These are phyloP conservation scores for Diutina mesorugosa DNA, from an alignment of 1,139 yeast species.

Conservation along the genomic window DNA sequence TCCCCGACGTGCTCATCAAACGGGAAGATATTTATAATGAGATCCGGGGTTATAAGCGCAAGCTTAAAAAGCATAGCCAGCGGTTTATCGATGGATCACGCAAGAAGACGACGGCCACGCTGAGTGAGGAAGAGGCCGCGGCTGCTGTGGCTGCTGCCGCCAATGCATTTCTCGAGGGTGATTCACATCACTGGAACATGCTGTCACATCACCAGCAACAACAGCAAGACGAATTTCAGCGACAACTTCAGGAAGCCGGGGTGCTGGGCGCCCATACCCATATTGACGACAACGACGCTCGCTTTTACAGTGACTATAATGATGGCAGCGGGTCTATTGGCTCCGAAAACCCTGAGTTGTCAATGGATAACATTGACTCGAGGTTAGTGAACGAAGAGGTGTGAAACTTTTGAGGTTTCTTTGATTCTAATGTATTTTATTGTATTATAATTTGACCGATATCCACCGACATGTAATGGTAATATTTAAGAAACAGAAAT, in stretches of 20 bases:
- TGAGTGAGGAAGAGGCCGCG: conserved; percentile 16
- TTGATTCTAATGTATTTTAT: background rate
- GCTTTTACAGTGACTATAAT: background rate
- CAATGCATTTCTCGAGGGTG: background rate
- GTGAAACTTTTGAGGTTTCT: background rate
- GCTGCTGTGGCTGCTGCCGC: conserved; percentile 2
- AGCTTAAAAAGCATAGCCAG: conserved; percentile 28
- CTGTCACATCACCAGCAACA: conserved; percentile 17
- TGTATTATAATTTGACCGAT: background rate
- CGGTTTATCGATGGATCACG: conserved; percentile 7
- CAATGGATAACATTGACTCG: conserved; percentile 36
- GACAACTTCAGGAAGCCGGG: conserved; percentile 26
- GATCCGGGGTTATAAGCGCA: conserved; percentile 44
- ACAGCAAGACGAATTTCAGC: conserved; percentile 25
- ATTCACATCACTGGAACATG: conserved; percentile 5
- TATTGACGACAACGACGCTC: conserved; percentile 1
- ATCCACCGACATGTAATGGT: background rate
- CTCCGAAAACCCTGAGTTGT: conserved; percentile 19
- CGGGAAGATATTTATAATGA: conserved; percentile 48
- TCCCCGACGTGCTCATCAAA: conserved; percentile 42
- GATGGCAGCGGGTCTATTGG: background rate
- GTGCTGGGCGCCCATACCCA: conserved; percentile 13
- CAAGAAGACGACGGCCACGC: conserved; percentile 14
- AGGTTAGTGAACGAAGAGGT: conserved; percentile 31
- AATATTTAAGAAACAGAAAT: too few species aligned